phyloP scores from a whole-genome alignment of 805 yeast species.

The Candida ovalis region DNA sequence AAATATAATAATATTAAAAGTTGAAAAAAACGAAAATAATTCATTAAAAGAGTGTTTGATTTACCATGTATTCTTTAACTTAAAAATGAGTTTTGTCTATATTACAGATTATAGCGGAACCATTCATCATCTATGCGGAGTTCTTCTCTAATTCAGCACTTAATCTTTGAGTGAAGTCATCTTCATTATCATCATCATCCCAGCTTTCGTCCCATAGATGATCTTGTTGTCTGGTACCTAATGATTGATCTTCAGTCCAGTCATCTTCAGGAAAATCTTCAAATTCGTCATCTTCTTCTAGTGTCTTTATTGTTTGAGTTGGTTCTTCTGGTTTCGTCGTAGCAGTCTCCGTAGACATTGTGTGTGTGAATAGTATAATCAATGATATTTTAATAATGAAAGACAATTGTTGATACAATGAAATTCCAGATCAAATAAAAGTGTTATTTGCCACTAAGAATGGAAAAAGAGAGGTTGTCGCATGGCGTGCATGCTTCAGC shows the following conservation, averaged over 20 bases:
- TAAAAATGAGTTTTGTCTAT: not conserved
- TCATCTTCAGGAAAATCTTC: constrained; percentile 93
- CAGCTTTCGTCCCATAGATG: constrained; percentile 95
- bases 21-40: too few relatives aligned
- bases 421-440: too few relatives aligned
- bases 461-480: too few relatives aligned
- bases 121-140: not conserved
- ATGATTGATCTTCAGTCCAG: constrained; percentile 62
- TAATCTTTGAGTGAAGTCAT: constrained; percentile 75
- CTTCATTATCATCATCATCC: constrained; percentile 95
- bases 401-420: too few relatives aligned
- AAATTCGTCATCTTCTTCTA: constrained; percentile 96
- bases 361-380: too few relatives aligned
- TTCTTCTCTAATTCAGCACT: constrained; percentile 21
- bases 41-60: too few relatives aligned
- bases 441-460: too few relatives aligned
- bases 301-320: constrained; percentile 48
- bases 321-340: constrained; percentile 14
- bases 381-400: too few relatives aligned
- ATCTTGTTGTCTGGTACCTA: constrained; percentile 48
- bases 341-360: constrained; percentile 10
- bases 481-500: too few relatives aligned
- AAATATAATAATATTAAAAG: not conserved
- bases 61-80: not conserved
- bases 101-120: not conserved